Evolutionary conservation across 2,329 filamentous ascomycete genomes (phyloP).

Genomic region (Pezicula radicicola): DNA sequence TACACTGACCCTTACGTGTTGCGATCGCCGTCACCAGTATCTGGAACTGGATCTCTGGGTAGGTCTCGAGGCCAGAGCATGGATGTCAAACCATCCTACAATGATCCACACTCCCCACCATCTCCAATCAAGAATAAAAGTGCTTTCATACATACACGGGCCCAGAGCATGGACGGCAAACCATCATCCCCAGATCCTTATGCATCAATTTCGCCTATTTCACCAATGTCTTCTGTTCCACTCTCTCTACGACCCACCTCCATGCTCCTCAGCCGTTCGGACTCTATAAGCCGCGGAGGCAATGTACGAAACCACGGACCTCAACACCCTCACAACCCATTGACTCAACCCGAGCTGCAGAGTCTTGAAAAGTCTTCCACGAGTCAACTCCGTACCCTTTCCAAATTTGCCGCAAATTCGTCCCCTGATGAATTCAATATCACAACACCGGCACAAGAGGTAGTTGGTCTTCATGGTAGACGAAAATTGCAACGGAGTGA

Average conservation of each 20-base stretch:
- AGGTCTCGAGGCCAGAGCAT: constrained; percentile 5
- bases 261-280: constrained; percentile 57
- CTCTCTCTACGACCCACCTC: constrained; percentile 42
- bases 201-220: neutral
- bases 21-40: no score
- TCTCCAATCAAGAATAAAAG: no score
- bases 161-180: no score
- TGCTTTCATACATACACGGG: no score
- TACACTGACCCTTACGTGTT: no score
- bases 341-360: constrained; percentile 72
- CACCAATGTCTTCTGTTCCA: constrained; percentile 7
- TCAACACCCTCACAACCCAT: constrained; percentile 35
- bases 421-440: constrained; percentile 79
- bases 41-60: no score
- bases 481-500: constrained; percentile 74
- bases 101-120: constrained; percentile 4
- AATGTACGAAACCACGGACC: constrained; percentile 23
- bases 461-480: constrained; percentile 81
- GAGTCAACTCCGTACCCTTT: constrained; percentile 82
- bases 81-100: constrained; percentile 11
- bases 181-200: no score
- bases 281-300: constrained; percentile 37
- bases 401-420: constrained; percentile 73
- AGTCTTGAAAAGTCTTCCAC: constrained; percentile 86
- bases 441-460: constrained; percentile 75